These are phyloP conservation scores for Fusarium sterilihyphosum DNA, from an alignment of 2,329 filamentous ascomycete genomes.

Conservation along the genomic window DNA sequence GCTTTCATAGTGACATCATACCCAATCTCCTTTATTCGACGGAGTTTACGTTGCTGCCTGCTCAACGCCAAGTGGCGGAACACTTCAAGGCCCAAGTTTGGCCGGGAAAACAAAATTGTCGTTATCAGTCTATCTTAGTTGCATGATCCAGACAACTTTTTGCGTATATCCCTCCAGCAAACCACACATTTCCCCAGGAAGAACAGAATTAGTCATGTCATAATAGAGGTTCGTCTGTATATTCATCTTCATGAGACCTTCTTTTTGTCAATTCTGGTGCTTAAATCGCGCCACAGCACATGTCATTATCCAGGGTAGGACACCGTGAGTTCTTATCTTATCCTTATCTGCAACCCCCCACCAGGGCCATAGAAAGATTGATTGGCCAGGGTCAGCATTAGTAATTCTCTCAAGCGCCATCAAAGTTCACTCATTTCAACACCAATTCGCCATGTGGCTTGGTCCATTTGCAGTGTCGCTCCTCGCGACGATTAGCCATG, in stretches of 20 bases:
- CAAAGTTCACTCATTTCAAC: neutral
- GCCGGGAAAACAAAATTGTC: accelerated
- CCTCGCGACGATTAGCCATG: neutral
- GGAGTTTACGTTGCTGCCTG: neutral
- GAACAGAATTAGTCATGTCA: accelerated
- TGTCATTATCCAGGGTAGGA: neutral
- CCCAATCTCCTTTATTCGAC: no score
- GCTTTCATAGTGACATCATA: neutral
- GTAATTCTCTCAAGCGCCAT: neutral
- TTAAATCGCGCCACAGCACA: neutral
- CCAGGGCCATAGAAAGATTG: neutral
- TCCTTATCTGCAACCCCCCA: neutral
- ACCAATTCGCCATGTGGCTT: constrained; percentile 1
- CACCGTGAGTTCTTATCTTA: neutral
- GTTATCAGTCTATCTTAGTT: accelerated
- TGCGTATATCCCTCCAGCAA: accelerated
- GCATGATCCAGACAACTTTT: accelerated
- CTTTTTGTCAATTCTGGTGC: no score
- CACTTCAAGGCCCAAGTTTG: accelerated
- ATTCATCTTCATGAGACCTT: accelerated
- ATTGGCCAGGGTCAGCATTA: neutral
- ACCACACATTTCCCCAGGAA: accelerated
- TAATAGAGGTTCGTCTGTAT: accelerated
- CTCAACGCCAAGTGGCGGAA: neutral
- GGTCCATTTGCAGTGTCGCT: neutral